Conservation (phyloP, 1,284 basidiomycete species). For the Rhodotorula sp. region DNA sequence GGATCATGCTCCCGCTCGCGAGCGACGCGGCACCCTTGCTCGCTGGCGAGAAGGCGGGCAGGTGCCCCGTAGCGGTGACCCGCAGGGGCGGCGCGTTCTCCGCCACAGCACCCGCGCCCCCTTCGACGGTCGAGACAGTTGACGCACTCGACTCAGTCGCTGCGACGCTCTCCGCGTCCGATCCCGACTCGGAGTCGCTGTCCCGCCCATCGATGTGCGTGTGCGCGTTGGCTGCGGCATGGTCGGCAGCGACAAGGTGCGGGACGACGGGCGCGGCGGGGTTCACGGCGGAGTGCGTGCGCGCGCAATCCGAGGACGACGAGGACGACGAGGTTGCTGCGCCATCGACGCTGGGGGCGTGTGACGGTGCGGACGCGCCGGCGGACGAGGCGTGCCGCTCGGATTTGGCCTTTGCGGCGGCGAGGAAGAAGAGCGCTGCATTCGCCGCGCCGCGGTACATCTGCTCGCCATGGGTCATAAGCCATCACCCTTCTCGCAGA, state of each 20-base stretch:
- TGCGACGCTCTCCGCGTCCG: constrained; percentile 46
- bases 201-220: constrained; percentile 5
- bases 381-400: not conserved
- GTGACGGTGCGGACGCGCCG: not conserved
- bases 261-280: not conserved
- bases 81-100: constrained; percentile 6
- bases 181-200: constrained; percentile 6
- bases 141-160: constrained; percentile 43
- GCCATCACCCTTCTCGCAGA: too few species aligned
- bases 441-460: constrained; percentile 45
- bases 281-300: constrained; percentile 22
- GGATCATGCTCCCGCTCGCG: constrained; percentile 64
- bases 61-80: constrained; percentile 20
- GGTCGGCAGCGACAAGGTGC: not conserved
- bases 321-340: not conserved
- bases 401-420: constrained; percentile 28
- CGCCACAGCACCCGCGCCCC: not conserved
- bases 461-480: not conserved
- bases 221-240: constrained; percentile 11
- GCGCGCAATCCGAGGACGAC: not conserved
- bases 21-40: not conserved
- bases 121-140: not conserved
- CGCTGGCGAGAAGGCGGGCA: constrained; percentile 10
- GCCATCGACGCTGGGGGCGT: too few species aligned
- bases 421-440: constrained; percentile 43